A percentile compares a stretch with the other conserved stretches of the same genome.
phyloP scores from a whole-genome alignment of 352 stramenopile genomes.

The Phytophthora brassicae region DNA sequence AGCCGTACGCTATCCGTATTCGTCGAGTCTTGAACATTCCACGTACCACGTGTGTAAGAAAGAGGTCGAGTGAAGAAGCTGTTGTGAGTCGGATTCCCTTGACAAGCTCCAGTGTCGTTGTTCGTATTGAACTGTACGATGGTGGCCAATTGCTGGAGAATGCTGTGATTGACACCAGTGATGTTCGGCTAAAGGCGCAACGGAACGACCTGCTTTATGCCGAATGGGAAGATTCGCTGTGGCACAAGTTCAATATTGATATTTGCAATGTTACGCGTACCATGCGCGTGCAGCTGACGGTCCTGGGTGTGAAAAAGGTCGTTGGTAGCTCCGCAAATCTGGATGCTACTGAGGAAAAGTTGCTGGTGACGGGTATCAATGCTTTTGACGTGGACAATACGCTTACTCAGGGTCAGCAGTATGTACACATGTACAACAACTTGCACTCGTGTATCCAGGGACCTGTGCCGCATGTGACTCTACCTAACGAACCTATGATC shows the following conservation, averaged over 20 bases:
- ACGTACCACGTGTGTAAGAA: conserved; percentile 62
- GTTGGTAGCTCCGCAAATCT: conserved; percentile 46
- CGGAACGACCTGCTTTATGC: conserved; percentile 71
- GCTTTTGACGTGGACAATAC: conserved; percentile 78
- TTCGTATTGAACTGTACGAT: conserved; percentile 80
- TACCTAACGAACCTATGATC: conserved; percentile 69
- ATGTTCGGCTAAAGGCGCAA: conserved; percentile 75
- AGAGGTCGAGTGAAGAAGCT: conserved; percentile 72
- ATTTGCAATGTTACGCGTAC: conserved; percentile 69
- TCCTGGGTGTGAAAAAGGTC: conserved; percentile 73
- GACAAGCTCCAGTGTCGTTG: conserved; percentile 64
- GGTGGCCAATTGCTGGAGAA: conserved; percentile 70
- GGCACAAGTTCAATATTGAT: conserved; percentile 80
- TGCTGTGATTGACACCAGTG: conserved; percentile 64
- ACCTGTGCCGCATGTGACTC: conserved; percentile 72
- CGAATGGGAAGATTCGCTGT: conserved; percentile 72
- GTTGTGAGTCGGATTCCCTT: conserved; percentile 49
- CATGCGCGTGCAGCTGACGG: conserved; percentile 75
- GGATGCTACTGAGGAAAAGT: conserved; percentile 57
- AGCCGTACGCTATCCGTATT: conserved; percentile 74
- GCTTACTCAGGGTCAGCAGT: conserved; percentile 66
- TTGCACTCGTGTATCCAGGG: conserved; percentile 67
- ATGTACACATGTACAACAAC: conserved; percentile 85
- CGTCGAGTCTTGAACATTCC: conserved; percentile 85
- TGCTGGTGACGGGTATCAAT: conserved; percentile 82